Percentiles rank a stretch among this genome's conserved stretches.
phyloP scores from a whole-genome alignment of 257 asterid genomes.

The Ajuga chamaepitys region DNA sequence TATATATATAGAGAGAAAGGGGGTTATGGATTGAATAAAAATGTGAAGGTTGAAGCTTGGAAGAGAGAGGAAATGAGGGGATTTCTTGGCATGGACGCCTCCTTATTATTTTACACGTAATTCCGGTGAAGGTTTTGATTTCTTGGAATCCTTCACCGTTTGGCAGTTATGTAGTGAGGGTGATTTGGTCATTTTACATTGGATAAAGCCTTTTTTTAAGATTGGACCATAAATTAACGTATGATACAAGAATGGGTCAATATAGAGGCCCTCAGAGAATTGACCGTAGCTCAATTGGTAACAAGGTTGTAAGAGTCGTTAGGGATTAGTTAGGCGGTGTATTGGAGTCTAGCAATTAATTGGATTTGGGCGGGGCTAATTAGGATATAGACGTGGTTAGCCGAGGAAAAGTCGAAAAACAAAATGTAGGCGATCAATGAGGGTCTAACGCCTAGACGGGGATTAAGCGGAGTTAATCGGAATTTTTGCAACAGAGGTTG shows the following conservation, averaged over 20 bases:
- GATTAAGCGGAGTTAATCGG: no score
- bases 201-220: background rate
- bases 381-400: no score
- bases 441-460: no score
- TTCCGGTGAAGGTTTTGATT: background rate
- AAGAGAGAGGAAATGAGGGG: conserved; percentile 32
- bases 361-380: no score
- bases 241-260: conserved; percentile 14
- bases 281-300: no score
- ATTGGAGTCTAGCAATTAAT: no score
- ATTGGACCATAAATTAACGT: background rate
- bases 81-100: conserved; percentile 68
- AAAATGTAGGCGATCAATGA: no score
- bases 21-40: background rate
- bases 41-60: conserved; percentile 22
- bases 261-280: no score
- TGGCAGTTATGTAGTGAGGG: conserved; percentile 24
- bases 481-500: no score
- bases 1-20: background rate
- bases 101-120: conserved; percentile 36
- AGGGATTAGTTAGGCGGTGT: no score
- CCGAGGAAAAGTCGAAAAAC: no score
- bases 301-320: no score
- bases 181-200: conserved; percentile 12
- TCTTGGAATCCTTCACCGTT: conserved; percentile 9